Evolutionary conservation across 2,329 filamentous ascomycete species (phyloP), one percentile per base, ranked within the genome.

Genomic region (Colletotrichum orbiculare): DNA sequence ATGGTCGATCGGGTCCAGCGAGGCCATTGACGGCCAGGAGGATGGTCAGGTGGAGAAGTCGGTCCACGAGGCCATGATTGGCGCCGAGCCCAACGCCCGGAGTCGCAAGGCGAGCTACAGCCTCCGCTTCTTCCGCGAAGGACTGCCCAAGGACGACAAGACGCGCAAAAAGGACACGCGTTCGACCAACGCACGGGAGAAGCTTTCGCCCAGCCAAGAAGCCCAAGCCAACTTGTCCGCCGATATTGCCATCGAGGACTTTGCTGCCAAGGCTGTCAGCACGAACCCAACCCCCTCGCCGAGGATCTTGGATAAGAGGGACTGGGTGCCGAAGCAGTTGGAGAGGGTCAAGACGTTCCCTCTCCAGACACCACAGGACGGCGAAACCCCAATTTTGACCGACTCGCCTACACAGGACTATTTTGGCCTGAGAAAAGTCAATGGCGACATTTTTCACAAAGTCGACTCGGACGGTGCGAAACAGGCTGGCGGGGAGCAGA

Each of bases 31-130:
- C 58, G 79, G 65, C 43, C 64, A 80, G 48, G 74, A 79, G 64
- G 82, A 86, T 67, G 87, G 87, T 0, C 80, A 87, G 69, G 87
- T 90, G 7, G 87, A 90, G 69, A 86, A 88, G 73, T 89, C 87
- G n/a, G 85, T 90, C 54, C 81, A 85, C 6, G 86, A 89, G 67
- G 85, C 85, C 35, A 80, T 89, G 72, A 82, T 85, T 15, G 87
- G 87, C 2, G 78, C 85, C n/a, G 87, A 89, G 70, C 86, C 82
- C 46, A 89, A 86, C 70, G 85, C 85, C 49, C 85, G 88, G 57
- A 92, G 88, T 71, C 85, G 88, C 69, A 91, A 90, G 75, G 85
- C 88, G 43, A 90, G 87, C 70, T 88, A 90, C 74, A 89, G 87
- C 68, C 77, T 91, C 63, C 82, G 88, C 2, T 88, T 90, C 71